Conservation (phyloP, 2,329 filamentous ascomycete genomes). For the Aspergillus tamarii region DNA sequence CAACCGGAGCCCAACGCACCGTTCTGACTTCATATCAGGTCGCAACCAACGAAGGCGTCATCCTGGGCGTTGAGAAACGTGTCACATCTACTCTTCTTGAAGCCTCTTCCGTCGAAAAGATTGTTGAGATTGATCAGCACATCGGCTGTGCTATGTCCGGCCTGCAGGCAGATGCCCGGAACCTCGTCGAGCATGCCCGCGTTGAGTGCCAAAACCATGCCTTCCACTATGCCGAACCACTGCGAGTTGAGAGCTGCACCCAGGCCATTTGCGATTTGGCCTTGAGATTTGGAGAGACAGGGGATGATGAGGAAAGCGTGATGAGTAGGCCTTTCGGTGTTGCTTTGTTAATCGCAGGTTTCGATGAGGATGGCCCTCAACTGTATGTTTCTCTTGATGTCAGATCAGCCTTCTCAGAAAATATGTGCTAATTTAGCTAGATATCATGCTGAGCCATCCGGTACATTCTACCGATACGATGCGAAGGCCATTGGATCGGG, state of each 20-base stretch:
- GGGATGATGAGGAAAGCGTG: conserved; percentile 96
- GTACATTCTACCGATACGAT: conserved; percentile 98
- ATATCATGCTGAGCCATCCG: conserved; percentile 96
- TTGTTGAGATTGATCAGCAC: conserved; percentile 98
- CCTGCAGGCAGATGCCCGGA: conserved; percentile 93
- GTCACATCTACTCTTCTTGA: conserved; percentile 97
- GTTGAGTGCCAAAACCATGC: conserved; percentile 96
- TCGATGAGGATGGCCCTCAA: conserved; percentile 94
- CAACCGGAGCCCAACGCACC: conserved; percentile 1
- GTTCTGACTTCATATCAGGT: conserved; percentile 54
- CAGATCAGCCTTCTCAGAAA: neutral
- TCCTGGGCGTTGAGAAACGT: conserved; percentile 98
- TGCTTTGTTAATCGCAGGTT: conserved; percentile 91
- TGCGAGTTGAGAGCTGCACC: conserved; percentile 96
- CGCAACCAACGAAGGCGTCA: conserved; percentile 90
- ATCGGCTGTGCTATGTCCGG: conserved; percentile 99
- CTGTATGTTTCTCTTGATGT: conserved; percentile 57
- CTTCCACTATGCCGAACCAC: conserved; percentile 96
- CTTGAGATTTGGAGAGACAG: conserved; percentile 93
- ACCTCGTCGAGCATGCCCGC: conserved; percentile 97
- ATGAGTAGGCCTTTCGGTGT: conserved; percentile 98
- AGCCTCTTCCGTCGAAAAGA: conserved; percentile 98
- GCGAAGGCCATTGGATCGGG: conserved; percentile 98
- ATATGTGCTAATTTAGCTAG: conserved; percentile 40
- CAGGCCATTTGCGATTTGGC: conserved; percentile 98